A percentile compares a stretch with the other conserved stretches of the same genome.
These are phyloP conservation scores for Eutrema heterophyllum DNA, from an alignment of 345 rosid species.

Conservation along the genomic window DNA sequence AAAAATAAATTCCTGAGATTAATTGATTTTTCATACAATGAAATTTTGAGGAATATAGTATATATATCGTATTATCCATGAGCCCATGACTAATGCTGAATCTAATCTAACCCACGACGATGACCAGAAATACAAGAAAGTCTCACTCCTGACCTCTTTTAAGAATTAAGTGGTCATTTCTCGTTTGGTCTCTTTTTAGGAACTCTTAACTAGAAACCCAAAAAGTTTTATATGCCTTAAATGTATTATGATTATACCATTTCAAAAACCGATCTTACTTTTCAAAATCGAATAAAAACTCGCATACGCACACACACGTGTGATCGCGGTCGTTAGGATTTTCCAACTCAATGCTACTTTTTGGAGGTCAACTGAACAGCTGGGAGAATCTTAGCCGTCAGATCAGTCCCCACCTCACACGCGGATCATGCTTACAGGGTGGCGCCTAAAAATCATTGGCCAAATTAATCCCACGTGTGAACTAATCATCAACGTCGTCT, in stretches of 20 bases:
- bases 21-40: neutral
- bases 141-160: neutral
- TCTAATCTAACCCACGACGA: neutral
- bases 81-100: neutral
- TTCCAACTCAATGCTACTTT: slow-evolving; percentile 17
- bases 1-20: neutral
- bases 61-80: neutral
- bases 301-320: slow-evolving; percentile 19
- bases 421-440: slow-evolving; percentile 15
- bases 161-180: neutral
- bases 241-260: neutral
- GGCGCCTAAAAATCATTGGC: neutral
- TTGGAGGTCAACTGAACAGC: slow-evolving; percentile 4
- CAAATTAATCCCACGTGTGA: slow-evolving; percentile 4
- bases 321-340: slow-evolving; percentile 1
- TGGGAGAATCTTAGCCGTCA: slow-evolving; percentile 29
- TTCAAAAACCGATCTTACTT: neutral
- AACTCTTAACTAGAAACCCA: neutral
- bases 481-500: slow-evolving; percentile 11
- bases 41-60: neutral
- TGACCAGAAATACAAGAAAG: neutral
- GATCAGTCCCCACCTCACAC: slow-evolving; percentile 17
- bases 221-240: neutral
- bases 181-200: neutral
- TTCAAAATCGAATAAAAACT: neutral